Base-by-base conservation (phyloP, 306 rosid genomes). In the Quercus berberidifolia region DNA sequence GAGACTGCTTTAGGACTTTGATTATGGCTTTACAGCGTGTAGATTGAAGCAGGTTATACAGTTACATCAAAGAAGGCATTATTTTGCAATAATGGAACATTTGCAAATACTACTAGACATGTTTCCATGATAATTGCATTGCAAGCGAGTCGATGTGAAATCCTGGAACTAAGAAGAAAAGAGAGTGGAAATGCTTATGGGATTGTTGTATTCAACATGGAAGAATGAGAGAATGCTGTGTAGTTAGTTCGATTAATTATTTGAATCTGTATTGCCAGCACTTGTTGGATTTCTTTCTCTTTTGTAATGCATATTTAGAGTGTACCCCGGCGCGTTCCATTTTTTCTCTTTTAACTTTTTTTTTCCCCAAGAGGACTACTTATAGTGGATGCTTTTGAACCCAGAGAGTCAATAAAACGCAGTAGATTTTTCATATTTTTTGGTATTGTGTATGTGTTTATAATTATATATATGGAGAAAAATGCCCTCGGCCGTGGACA, bases 141-240 rank as follows among this genome's bases (percentile, higher is more conserved):
- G 74, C 21, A 79, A 77, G 69, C 67, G 86, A 79, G 81, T 63
- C 78, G 77, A 75, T 33, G 81, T 28, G 73, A 76, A 62, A 63
- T 73, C 79, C 73, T 35, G 79, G 84, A 76, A 69, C 78, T 65
- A 14, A 83, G 70, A 80, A 74, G 82, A 55, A 63, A 67, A 74
- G 75, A 18, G 54, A 63, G 62, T 63, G 73, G 56, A 83, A 78
- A 80, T 68, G 46, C 80, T 71, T 65, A 57, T 62, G 46, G 30
- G 35, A 57, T 82, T 68, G 73, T 15, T 15, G 68, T 74, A 25
- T 80, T 71, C 67, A 55, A 43, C 73, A 80, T 82, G 76, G 81
- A 83, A 77, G 79, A 81, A 74, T 58, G 85, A 72, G 81, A 74
- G 80, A 75, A 74, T 76, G 79, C 80, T 78, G 83, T 83, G 77